Conservation (phyloP, 805 yeast species). For the Cyberlindnera sargentensis region DNA sequence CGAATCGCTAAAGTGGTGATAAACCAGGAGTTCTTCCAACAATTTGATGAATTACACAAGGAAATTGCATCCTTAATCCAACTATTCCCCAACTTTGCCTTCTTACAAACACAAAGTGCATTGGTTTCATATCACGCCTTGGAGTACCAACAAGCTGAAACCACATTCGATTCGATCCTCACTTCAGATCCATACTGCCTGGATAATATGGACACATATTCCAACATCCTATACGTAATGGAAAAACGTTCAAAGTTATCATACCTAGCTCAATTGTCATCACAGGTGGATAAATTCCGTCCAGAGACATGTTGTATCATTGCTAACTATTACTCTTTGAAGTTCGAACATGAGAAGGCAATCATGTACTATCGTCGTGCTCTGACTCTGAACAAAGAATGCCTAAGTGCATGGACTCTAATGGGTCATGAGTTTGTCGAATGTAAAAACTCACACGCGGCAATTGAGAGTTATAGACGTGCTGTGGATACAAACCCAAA, state of each 20-base stretch:
- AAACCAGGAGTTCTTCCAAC: slow-evolving; percentile 72
- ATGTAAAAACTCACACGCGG: slow-evolving; percentile 92
- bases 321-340: slow-evolving; percentile 88
- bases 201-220: slow-evolving; percentile 87
- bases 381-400: slow-evolving; percentile 66
- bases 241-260: slow-evolving; percentile 82
- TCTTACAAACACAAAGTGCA: slow-evolving; percentile 76
- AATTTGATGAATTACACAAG: slow-evolving; percentile 43
- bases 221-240: slow-evolving; percentile 93
- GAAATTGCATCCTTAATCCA: slow-evolving; percentile 42
- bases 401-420: slow-evolving; percentile 91
- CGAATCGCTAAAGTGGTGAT: slow-evolving; percentile 17
- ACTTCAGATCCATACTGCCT: slow-evolving; percentile 73
- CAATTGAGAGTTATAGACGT: slow-evolving; percentile 87
- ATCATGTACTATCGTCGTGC: slow-evolving; percentile 91
- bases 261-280: slow-evolving; percentile 77
- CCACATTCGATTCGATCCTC: slow-evolving; percentile 68
- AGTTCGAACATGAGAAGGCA: slow-evolving; percentile 92
- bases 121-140: slow-evolving; percentile 75
- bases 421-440: slow-evolving; percentile 99
- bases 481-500: slow-evolving; percentile 86
- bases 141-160: slow-evolving; percentile 77
- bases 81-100: slow-evolving; percentile 67
- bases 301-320: slow-evolving; percentile 93
- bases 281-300: slow-evolving; percentile 75